Evolutionary conservation across 306 rosid species (phyloP).

Genomic region (Neltuma alba): DNA sequence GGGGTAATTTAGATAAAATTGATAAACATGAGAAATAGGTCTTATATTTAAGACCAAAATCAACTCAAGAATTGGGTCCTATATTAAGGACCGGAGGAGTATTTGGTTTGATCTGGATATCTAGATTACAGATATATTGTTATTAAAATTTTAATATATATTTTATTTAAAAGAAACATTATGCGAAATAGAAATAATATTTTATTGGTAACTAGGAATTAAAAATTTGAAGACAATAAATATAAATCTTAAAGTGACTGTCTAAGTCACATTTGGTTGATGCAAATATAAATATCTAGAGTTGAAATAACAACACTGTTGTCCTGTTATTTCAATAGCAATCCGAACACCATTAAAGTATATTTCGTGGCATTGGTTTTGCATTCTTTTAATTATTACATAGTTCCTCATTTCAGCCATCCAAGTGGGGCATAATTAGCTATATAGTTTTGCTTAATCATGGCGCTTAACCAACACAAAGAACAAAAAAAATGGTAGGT

Average conservation of each 20-base stretch:
- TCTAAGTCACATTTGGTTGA: no score
- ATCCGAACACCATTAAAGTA: no score
- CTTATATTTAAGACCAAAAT: no score
- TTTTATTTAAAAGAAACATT: not conserved
- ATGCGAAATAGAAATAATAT: no score
- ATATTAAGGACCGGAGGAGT: no score
- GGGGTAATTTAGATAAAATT: no score
- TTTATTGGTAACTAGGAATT: no score
- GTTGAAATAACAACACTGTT: not conserved
- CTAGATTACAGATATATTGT: not conserved
- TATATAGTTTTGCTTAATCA: not conserved
- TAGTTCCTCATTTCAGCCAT: not conserved
- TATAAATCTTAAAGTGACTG: no score
- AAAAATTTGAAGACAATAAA: no score
- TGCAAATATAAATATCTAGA: not conserved
- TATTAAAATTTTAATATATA: not conserved
- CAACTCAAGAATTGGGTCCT: no score
- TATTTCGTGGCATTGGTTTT: not conserved
- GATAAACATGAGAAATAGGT: no score
- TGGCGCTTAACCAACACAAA: not conserved
- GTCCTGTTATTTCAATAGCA: no score
- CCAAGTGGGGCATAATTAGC: not conserved
- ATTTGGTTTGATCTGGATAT: not conserved
- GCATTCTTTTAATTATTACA: not conserved
- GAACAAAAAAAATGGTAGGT: not conserved